Percentiles rank a stretch among this genome's conserved stretches.
These are phyloP conservation scores for Coccinonectria pachysandricola DNA, from an alignment of 2,329 filamentous ascomycete genomes.

Conservation along the genomic window DNA sequence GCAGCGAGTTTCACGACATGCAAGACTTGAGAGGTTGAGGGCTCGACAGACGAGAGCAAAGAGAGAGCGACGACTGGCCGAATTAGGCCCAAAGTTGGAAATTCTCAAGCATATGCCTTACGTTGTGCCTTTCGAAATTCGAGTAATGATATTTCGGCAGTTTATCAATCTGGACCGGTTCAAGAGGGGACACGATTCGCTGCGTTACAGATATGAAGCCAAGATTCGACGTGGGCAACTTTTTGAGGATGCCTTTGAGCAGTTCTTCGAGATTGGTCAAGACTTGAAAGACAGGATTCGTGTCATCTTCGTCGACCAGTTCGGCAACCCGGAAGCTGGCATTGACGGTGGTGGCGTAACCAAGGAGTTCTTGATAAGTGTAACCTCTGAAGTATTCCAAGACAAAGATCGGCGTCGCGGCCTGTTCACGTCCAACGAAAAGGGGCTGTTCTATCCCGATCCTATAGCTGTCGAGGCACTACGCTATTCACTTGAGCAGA, in stretches of 20 bases:
- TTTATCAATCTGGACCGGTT: slow-evolving; percentile 68
- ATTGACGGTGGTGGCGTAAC: slow-evolving; percentile 96
- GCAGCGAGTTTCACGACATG: slow-evolving; percentile 51
- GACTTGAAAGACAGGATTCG: slow-evolving; percentile 90
- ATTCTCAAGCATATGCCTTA: slow-evolving; percentile 95
- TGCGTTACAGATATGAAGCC: slow-evolving; percentile 53
- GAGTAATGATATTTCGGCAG: slow-evolving; percentile 86
- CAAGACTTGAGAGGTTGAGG: slow-evolving; percentile 52
- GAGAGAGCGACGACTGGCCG: slow-evolving; percentile 61
- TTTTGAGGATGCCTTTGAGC: slow-evolving; percentile 75
- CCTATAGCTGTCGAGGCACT: slow-evolving; percentile 64
- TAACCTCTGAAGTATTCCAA: slow-evolving; percentile 76
- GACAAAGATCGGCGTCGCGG: slow-evolving; percentile 32
- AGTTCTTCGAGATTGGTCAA: slow-evolving; percentile 74
- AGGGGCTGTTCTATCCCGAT: slow-evolving; percentile 83
- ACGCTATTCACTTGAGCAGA: slow-evolving; percentile 44
- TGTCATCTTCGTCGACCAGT: slow-evolving; percentile 91
- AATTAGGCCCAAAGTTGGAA: slow-evolving; percentile 76
- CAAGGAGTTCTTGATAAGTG: slow-evolving; percentile 88
- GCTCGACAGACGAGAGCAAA: slow-evolving; percentile 56
- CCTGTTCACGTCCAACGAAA: slow-evolving; percentile 75
- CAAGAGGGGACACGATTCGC: slow-evolving; percentile 14
- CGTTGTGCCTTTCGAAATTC: slow-evolving; percentile 82
- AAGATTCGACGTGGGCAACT: slow-evolving; percentile 68
- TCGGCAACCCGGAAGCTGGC: slow-evolving; percentile 76